Evolutionary conservation across 352 stramenopile species (phyloP).

Genomic region (Proteromonas lacertae): DNA sequence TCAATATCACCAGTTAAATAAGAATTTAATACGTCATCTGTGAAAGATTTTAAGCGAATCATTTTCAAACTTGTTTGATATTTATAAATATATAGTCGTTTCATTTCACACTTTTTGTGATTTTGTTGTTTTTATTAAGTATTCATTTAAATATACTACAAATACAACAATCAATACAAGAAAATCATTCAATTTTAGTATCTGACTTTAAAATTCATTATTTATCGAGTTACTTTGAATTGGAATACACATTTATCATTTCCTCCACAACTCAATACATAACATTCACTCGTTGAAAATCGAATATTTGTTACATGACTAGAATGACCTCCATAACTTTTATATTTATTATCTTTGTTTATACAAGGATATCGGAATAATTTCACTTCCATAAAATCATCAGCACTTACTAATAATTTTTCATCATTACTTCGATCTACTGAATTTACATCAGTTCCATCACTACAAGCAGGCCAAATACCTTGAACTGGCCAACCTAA

Average conservation of each 20-base stretch:
- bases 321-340: constrained; percentile 28
- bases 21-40: too few species aligned
- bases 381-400: constrained; percentile 43
- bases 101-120: too few species aligned
- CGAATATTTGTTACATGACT: constrained; percentile 36
- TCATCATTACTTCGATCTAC: constrained; percentile 18
- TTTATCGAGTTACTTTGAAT: constrained; percentile 11
- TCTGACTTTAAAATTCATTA: too few species aligned
- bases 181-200: too few species aligned
- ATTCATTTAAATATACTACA: too few species aligned
- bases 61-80: too few species aligned
- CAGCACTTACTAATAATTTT: constrained; percentile 23
- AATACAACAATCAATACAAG: too few species aligned
- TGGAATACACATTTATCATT: constrained; percentile 35
- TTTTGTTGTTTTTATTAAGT: too few species aligned
- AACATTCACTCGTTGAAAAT: constrained; percentile 20
- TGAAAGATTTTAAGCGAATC: too few species aligned
- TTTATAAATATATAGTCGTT: too few species aligned
- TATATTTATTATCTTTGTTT: constrained; percentile 17
- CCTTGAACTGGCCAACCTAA: neutral
- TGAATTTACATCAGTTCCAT: constrained; percentile 35
- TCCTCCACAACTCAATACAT: constrained; percentile 29
- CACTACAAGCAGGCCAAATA: constrained; percentile 13
- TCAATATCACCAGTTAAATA: too few species aligned
- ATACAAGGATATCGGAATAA: constrained; percentile 39